These are phyloP conservation scores for Rhodotorula diobovata DNA, from an alignment of 768 basidiomycete species.

Conservation along the genomic window DNA sequence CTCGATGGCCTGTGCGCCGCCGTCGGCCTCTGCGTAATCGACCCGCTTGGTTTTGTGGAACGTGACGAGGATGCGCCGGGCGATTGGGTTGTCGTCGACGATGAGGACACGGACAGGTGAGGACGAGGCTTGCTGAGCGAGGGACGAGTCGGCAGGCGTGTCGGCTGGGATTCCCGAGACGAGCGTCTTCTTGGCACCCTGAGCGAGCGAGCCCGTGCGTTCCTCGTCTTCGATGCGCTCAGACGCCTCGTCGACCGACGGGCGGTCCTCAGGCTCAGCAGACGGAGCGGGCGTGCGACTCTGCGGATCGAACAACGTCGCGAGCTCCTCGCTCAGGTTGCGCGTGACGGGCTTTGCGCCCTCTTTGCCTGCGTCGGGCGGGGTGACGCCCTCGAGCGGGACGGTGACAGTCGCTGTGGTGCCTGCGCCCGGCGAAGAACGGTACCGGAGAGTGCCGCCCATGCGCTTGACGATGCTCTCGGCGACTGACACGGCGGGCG, in stretches of 20 bases:
- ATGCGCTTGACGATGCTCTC: background rate
- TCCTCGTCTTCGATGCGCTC: background rate
- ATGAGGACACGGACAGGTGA: background rate
- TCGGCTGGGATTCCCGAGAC: background rate
- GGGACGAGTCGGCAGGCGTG: background rate
- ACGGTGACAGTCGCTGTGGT: background rate
- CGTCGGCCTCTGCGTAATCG: background rate
- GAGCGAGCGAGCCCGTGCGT: background rate
- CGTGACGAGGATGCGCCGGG: background rate
- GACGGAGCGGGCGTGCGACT: background rate
- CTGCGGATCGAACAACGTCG: background rate
- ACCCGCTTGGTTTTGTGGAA: background rate
- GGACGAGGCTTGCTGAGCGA: background rate
- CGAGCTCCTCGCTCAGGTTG: background rate
- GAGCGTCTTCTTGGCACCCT: background rate
- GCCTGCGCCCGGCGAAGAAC: background rate
- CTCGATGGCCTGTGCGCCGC: constrained; percentile 6
- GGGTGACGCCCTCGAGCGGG: constrained; percentile 4
- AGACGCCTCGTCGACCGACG: background rate
- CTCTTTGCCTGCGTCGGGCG: too few species aligned
- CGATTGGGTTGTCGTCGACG: constrained; percentile 13
- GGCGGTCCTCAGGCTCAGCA: background rate
- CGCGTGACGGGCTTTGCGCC: background rate
- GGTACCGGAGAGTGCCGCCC: background rate
- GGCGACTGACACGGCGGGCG: background rate